Conservation (phyloP, 2,329 filamentous ascomycete genomes). For the Stagonosporopsis chrysanthemi region DNA sequence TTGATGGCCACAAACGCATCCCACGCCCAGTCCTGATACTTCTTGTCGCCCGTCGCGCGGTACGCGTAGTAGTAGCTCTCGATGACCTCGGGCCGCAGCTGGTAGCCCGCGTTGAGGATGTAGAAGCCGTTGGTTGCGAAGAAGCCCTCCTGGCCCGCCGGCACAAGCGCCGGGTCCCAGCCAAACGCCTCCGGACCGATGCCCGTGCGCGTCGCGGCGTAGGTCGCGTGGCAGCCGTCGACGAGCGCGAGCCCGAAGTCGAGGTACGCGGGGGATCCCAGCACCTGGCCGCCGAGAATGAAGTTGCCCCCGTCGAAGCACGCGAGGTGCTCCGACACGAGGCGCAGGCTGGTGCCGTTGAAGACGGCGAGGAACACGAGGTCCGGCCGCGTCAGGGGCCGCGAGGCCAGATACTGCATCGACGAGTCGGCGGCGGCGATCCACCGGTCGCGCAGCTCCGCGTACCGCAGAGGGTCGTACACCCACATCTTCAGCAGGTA, state of each 20-base stretch:
- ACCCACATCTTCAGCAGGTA: slow-evolving; percentile 92
- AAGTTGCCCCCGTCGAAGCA: slow-evolving; percentile 89
- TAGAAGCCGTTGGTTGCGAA: slow-evolving; percentile 76
- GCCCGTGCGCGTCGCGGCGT: slow-evolving; percentile 69
- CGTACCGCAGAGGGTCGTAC: slow-evolving; percentile 73
- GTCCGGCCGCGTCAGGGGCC: slow-evolving; percentile 71
- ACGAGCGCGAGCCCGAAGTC: slow-evolving; percentile 77
- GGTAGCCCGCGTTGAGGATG: slow-evolving; percentile 67
- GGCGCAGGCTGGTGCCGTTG: slow-evolving; percentile 52
- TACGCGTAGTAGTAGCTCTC: slow-evolving; percentile 90
- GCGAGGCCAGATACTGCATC: slow-evolving; percentile 73
- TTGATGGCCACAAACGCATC: slow-evolving; percentile 76
- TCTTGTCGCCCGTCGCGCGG: slow-evolving; percentile 74
- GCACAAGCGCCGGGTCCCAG: slow-evolving; percentile 47
- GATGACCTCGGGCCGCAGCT: slow-evolving; percentile 80
- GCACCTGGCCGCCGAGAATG: slow-evolving; percentile 77
- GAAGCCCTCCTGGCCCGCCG: slow-evolving; percentile 59
- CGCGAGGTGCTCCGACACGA: slow-evolving; percentile 63
- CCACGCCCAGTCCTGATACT: slow-evolving; percentile 87
- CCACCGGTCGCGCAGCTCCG: slow-evolving; percentile 74
- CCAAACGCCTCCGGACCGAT: slow-evolving; percentile 75
- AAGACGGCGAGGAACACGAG: slow-evolving; percentile 74
- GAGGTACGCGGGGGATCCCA: slow-evolving; percentile 71
- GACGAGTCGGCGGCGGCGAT: slow-evolving; percentile 76
- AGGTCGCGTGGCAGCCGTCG: slow-evolving; percentile 76